Base-by-base conservation (phyloP, 1,284 basidiomycete species). In the Trametes versicolor region DNA sequence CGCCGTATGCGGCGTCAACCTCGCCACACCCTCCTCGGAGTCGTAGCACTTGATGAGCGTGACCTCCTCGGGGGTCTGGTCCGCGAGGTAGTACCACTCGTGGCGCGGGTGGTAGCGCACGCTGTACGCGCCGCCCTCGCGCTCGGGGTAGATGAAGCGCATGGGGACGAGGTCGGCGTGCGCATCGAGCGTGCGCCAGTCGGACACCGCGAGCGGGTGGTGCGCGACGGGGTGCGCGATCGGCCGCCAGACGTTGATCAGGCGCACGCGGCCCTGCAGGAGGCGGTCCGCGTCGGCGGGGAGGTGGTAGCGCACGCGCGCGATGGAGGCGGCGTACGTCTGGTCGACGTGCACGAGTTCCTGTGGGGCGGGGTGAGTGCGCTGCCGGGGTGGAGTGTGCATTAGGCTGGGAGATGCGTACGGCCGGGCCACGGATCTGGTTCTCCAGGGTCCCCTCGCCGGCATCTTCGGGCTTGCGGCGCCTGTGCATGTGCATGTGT, bases 231-330 rank as follows among this genome's bases (percentile, higher is more conserved):
- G 53, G 53, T 55, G 25, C 25, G 17, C 23, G 53, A 55, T 55
- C 4, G 53, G 53, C 8, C 53, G 53, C 53, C 53, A 55, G 53
- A 55, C 53, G 53, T 55, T 55, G 37, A 55, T 55, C 37, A 55
- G 9, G 37, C 53, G 53, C 27, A 55, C 53, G 53, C 53, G 53
- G 23, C 23, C 25, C 23, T 39, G 17, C 37, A 55, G 53, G 4
- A 55, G 53, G 39, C 53, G 53, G 23, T 55, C 53, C 7, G 53
- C 53, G 37, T 55, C 53, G 13, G 12, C 39, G 36, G 53, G 53
- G 39, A 55, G 53, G 39, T 55, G 53, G 53, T 41, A 29, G 23
- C 17, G 41, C 23, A 55, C 53, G 37, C 53, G 53, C 37, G 41
- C 27, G 13, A 41, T 23, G 53, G 37, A 43, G 19, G 53, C 53